phyloP scores from a whole-genome alignment of 345 rosid species.

The Carallia pectinifolia region DNA sequence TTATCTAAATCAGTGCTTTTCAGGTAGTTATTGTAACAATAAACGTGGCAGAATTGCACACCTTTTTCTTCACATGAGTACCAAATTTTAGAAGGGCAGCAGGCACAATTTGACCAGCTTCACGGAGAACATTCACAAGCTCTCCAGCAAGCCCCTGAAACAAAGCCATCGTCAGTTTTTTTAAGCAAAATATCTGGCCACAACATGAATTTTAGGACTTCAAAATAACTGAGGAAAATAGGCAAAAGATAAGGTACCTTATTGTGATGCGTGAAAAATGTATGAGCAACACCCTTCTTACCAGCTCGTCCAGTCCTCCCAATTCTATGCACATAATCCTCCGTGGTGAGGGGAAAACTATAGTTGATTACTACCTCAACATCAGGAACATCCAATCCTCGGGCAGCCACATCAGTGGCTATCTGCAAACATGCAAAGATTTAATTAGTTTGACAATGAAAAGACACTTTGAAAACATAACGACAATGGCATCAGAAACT shows the following conservation, averaged over 20 bases:
- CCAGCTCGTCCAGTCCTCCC: slow-evolving; percentile 99
- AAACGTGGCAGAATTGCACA: slow-evolving; percentile 12
- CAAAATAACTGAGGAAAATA: neutral
- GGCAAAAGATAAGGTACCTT: slow-evolving; percentile 44
- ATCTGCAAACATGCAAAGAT: slow-evolving; percentile 39
- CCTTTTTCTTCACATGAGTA: slow-evolving; percentile 96
- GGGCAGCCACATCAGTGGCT: slow-evolving; percentile 96
- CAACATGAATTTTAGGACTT: neutral
- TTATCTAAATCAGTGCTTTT: no score
- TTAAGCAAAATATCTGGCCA: no score
- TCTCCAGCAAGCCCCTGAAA: slow-evolving; percentile 89
- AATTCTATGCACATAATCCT: slow-evolving; percentile 93
- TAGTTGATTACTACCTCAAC: slow-evolving; percentile 97
- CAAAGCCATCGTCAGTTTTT: neutral
- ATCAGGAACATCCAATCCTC: slow-evolving; percentile 92
- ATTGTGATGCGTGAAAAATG: slow-evolving; percentile 83
- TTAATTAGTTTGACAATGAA: no score
- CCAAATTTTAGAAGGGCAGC: slow-evolving; percentile 79
- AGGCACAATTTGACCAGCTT: slow-evolving; percentile 90
- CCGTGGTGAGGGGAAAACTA: slow-evolving; percentile 87
- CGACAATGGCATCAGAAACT: no score
- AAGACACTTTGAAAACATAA: no score
- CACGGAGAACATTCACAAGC: slow-evolving; percentile 85
- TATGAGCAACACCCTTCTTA: slow-evolving; percentile 93
- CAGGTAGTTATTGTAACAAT: no score